Evolutionary conservation across 352 stramenopile genomes (phyloP), one percentile per base, ranked within the genome.

Genomic region (Aphanomyces stellatus): DNA sequence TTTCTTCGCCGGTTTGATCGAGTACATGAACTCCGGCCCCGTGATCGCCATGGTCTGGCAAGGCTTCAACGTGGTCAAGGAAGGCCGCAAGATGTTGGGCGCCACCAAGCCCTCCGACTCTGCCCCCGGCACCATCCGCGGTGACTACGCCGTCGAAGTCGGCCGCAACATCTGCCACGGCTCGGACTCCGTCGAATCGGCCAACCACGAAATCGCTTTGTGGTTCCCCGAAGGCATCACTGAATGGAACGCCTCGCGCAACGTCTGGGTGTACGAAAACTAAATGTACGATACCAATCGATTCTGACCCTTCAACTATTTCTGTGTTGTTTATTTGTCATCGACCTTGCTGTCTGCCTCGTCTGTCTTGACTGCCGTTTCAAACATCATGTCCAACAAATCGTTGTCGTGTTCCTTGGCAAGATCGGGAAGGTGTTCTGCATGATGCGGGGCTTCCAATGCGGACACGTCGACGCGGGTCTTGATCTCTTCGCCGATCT

Each of bases 221-320:
- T 99, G 97, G 97, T 99, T 99, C 87, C 88, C 87, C 17, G 85
- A 96, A 71, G 96, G 95, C 64, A 69, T 98, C 62, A 78, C 78
- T 41, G 86, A 98, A 69, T 99, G 93, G 86, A 78, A 77, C 77
- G 83, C 91, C 42, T 85, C 75, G 67, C 92, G 95, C 75, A 80
- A 92, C 70, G 76, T 92, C 63, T 99, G 96, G 96, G 86, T 99
- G 65, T 98, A 99, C 86, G 96, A 99, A 73, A 93, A 90, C 65
- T 93, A 88, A 80, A 74, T 64, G 35, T 56, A 46, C 37, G 37
- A 43, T 46, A 46, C 13, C 56, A 13, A 53, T 25, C 11, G 33
- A 24, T 64, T 5, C 22, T 53, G 3, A 19, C 22, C 35, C 4
- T 28, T 30, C 19, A 37, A 2, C 17, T n/a, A 19, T 35, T 64